Conservation (phyloP, 345 rosid species). For the Brassica cretica region DNA sequence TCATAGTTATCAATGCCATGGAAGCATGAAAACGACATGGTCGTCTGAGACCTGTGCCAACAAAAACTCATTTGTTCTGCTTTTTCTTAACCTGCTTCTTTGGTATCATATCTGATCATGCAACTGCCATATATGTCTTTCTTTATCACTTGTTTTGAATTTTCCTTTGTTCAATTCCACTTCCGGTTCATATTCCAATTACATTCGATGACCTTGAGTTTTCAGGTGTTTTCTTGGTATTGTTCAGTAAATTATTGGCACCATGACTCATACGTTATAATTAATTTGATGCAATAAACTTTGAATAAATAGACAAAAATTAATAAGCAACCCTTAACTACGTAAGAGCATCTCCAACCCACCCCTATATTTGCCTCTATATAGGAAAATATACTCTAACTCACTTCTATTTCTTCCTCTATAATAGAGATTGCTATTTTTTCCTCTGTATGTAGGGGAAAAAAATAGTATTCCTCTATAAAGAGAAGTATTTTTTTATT, state of each 20-base stretch:
- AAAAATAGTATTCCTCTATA: too few species aligned
- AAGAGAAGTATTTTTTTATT: too few species aligned
- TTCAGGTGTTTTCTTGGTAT: background rate
- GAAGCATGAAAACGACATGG: background rate
- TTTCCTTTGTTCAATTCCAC: constrained; percentile 1
- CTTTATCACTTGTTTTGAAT: background rate
- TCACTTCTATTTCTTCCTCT: too few species aligned
- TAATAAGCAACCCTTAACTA: background rate
- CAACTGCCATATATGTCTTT: constrained; percentile 11
- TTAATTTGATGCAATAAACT: background rate
- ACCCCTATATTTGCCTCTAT: too few species aligned
- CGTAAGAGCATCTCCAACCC: too few species aligned
- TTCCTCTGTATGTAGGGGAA: too few species aligned
- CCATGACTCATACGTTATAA: background rate
- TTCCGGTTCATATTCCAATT: background rate
- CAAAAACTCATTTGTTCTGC: constrained; percentile 10
- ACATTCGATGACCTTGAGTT: background rate
- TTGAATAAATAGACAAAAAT: background rate
- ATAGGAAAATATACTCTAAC: too few species aligned
- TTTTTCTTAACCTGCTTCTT: background rate
- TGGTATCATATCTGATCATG: background rate
- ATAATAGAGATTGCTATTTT: too few species aligned
- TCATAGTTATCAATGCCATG: background rate
- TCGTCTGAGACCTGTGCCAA: constrained; percentile 6
- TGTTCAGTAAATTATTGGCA: background rate